phyloP scores from a whole-genome alignment of 2,329 filamentous ascomycete species.

The Epichloe glyceriae region DNA sequence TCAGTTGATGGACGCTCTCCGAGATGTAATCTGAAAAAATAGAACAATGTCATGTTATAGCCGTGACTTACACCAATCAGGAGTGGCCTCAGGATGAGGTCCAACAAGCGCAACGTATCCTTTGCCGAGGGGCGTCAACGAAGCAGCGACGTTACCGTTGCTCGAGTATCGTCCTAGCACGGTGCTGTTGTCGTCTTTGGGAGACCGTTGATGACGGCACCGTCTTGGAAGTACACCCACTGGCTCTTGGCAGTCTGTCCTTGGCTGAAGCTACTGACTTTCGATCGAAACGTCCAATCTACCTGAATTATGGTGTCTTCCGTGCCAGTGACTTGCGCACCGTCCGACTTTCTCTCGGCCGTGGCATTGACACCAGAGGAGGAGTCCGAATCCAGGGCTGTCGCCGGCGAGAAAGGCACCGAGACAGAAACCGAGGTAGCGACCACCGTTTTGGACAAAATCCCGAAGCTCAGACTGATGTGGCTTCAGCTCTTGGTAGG shows the following conservation, averaged over 20 bases:
- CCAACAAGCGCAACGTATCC: constrained; percentile 14
- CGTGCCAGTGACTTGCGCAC: constrained; percentile 9
- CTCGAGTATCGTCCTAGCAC: constrained; percentile 12
- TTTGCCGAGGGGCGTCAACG: constrained; percentile 11
- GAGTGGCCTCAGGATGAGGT: constrained; percentile 14
- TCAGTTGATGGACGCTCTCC: neutral
- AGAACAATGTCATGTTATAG: neutral
- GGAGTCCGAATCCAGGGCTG: constrained; percentile 11
- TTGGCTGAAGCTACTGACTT: neutral
- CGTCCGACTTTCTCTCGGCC: constrained; percentile 5
- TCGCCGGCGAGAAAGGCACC: constrained; percentile 15
- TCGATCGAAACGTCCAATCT: constrained; percentile 12
- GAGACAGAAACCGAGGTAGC: constrained; percentile 16
- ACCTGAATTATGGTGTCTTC: constrained; percentile 13
- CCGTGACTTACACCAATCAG: constrained; percentile 13
- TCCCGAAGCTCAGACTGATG: constrained; percentile 6
- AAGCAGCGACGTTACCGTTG: constrained; percentile 13
- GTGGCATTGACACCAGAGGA: constrained; percentile 5
- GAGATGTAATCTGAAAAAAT: neutral
- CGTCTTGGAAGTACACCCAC: constrained; percentile 17
- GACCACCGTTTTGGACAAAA: constrained; percentile 13
- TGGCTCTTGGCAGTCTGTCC: constrained; percentile 7
- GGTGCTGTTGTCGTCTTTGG: neutral
- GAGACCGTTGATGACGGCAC: constrained; percentile 9
- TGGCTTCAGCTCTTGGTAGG: constrained; percentile 8